These are phyloP conservation scores for Oenanthe sinensis DNA, from an alignment of 129 eudicot species.

Conservation along the genomic window DNA sequence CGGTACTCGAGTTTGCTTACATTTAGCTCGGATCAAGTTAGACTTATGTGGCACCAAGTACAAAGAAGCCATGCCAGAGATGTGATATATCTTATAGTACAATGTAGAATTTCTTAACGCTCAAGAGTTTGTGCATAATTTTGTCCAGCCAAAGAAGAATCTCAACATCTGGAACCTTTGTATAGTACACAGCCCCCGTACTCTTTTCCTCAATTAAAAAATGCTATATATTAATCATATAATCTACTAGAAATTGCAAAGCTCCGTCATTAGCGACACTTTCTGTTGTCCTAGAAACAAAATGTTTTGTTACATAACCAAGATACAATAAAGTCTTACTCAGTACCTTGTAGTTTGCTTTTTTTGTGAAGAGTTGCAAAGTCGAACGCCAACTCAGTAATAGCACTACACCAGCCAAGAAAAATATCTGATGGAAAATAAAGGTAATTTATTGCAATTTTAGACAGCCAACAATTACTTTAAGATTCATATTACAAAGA, in stretches of 20 bases:
- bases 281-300: neutral
- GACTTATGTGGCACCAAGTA: neutral
- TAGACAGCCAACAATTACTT: neutral
- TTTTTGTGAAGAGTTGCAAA: conserved; percentile 36
- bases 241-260: neutral
- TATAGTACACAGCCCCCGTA: neutral
- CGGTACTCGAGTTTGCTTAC: neutral
- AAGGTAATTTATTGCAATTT: neutral
- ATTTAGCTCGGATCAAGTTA: neutral
- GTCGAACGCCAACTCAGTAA: conserved; percentile 48
- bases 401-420: conserved; percentile 35
- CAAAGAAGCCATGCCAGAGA: neutral
- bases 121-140: neutral
- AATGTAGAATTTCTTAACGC: neutral
- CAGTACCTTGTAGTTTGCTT: conserved; percentile 38
- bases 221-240: neutral
- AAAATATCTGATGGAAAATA: conserved; percentile 25
- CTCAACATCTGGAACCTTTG: neutral
- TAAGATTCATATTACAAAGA: neutral
- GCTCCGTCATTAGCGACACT: neutral
- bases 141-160: neutral
- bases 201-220: neutral
- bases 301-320: neutral
- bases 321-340: neutral
- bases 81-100: neutral